Evolutionary conservation across 176 grass and related monocot genomes (phyloP).

Genomic region (Luzula sylvatica): DNA sequence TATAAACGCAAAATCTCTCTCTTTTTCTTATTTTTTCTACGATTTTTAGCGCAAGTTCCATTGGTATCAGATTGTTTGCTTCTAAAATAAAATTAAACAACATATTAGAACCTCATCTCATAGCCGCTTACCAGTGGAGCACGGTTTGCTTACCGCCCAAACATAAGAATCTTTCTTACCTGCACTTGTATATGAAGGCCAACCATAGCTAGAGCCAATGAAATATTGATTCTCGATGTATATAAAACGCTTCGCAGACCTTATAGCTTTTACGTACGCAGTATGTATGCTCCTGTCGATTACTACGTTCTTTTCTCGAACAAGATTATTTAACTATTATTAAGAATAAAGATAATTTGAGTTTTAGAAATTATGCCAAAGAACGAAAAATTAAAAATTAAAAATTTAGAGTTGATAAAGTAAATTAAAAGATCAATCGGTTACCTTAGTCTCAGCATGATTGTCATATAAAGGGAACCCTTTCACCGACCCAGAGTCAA

Average conservation of each 20-base stretch:
- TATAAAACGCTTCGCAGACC: constrained; percentile 77
- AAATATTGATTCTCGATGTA: constrained; percentile 99
- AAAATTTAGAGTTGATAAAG: neutral
- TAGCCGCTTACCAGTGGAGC: too few relatives aligned
- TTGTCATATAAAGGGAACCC: constrained; percentile 78
- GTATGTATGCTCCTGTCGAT: constrained; percentile 95
- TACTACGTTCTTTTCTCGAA: constrained; percentile 78
- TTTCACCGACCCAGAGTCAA: constrained; percentile 87
- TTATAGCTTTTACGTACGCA: constrained; percentile 83
- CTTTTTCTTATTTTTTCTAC: constrained; percentile 67
- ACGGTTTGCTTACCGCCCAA: too few relatives aligned
- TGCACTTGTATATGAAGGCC: constrained; percentile 76
- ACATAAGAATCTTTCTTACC: constrained; percentile 16
- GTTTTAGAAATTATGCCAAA: constrained; percentile 9
- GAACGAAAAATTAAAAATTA: neutral
- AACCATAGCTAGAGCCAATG: constrained; percentile 79
- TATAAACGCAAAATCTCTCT: constrained; percentile 65
- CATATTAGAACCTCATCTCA: constrained; percentile 3
- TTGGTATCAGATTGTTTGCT: constrained; percentile 81
- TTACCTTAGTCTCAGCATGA: constrained; percentile 60
- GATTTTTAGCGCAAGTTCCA: constrained; percentile 88
- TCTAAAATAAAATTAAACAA: constrained; percentile 33
- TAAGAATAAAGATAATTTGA: constrained; percentile 19
- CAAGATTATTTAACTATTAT: constrained; percentile 48
- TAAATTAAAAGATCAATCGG: neutral